A percentile compares a stretch with the other conserved stretches of the same genome.
Conservation (phyloP, 2,329 filamentous ascomycete species). For the Alternaria postmessia region DNA sequence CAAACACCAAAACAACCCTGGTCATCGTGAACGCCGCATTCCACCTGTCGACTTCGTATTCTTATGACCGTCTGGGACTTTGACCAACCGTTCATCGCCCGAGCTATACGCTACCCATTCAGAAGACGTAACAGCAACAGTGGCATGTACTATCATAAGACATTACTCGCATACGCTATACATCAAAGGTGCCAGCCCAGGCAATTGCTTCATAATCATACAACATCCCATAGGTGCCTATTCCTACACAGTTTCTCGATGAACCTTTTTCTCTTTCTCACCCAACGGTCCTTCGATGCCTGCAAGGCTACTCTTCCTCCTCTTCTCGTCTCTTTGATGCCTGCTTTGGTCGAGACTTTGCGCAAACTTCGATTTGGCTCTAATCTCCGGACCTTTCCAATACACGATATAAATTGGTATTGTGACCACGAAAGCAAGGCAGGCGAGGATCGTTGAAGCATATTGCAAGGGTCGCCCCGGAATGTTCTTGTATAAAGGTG, state of each 20-base stretch:
- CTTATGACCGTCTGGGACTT: not conserved
- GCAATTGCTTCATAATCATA: not conserved
- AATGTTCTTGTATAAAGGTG: conserved; percentile 56
- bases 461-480: conserved; percentile 57
- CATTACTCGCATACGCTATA: not conserved
- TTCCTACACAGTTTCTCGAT: conserved; percentile 12
- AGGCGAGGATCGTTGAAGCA: conserved; percentile 63
- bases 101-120: no score
- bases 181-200: not conserved
- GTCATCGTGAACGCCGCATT: not conserved
- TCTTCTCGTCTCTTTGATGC: conserved; percentile 38
- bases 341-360: conserved; percentile 51
- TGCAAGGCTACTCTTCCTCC: conserved; percentile 36
- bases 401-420: conserved; percentile 65
- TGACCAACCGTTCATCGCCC: not conserved
- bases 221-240: no score
- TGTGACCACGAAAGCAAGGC: conserved; percentile 58
- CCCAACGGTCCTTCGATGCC: conserved; percentile 10
- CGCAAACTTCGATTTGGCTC: conserved; percentile 62
- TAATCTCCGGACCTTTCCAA: conserved; percentile 62
- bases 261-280: conserved; percentile 13
- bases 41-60: not conserved
- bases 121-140: no score
- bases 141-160: not conserved
- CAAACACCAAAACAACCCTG: not conserved